These are phyloP conservation scores for Cryphonectria nitschkei DNA, from an alignment of 2,329 filamentous ascomycete genomes.

Conservation along the genomic window DNA sequence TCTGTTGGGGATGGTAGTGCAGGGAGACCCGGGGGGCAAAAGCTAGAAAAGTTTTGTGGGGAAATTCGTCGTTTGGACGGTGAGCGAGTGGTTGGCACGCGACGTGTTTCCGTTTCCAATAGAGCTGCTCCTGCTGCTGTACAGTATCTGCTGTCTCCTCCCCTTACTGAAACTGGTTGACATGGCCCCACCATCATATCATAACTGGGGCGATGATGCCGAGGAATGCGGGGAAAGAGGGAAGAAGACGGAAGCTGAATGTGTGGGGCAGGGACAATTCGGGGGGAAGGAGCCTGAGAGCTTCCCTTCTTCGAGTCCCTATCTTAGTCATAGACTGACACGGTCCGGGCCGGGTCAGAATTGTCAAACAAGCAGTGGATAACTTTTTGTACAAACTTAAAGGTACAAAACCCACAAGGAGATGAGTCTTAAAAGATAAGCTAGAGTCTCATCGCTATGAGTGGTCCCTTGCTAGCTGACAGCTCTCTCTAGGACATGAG, in stretches of 20 bases:
- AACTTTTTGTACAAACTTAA: no score
- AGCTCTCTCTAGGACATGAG: no score
- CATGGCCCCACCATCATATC: conserved; percentile 14
- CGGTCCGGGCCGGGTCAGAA: no score
- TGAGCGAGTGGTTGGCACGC: conserved; percentile 18
- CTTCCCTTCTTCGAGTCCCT: no score
- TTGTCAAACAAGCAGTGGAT: no score
- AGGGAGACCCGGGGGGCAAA: not conserved
- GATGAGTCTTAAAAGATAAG: no score
- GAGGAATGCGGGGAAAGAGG: conserved; percentile 14
- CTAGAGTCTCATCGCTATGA: no score
- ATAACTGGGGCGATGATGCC: conserved; percentile 15
- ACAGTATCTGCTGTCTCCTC: not conserved
- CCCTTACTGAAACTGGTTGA: not conserved
- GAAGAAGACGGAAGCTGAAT: not conserved
- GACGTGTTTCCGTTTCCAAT: conserved; percentile 24
- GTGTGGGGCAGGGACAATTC: not conserved
- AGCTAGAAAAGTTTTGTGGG: not conserved
- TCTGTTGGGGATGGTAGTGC: conserved; percentile 23
- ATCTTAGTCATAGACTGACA: not conserved
- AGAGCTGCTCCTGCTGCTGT: not conserved
- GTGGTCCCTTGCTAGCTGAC: no score
- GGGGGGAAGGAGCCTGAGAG: not conserved
- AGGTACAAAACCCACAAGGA: no score
- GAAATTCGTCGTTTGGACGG: conserved; percentile 5